Percentiles rank a stretch among this genome's conserved stretches.
Conservation (phyloP, 805 yeast species). For the Maudiozyma barnettii region DNA sequence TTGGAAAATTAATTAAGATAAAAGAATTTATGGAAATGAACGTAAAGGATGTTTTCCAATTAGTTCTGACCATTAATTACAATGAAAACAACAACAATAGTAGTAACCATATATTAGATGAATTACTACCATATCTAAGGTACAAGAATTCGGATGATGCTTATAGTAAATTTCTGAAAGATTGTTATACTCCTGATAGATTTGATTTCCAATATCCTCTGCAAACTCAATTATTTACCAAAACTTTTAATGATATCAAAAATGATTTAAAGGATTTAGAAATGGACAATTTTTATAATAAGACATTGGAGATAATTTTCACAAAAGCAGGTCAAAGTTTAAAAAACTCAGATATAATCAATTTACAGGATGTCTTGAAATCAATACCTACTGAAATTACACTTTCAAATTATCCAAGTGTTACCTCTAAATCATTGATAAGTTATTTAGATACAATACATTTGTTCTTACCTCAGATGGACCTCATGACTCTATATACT, state of each 20-base stretch:
- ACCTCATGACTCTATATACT: slow-evolving; percentile 14
- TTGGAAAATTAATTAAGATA: slow-evolving; percentile 8
- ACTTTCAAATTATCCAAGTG: neutral
- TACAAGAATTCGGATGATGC: slow-evolving; percentile 3
- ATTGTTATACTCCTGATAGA: slow-evolving; percentile 8
- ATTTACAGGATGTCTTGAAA: slow-evolving; percentile 8
- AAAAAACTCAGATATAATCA: slow-evolving; percentile 1
- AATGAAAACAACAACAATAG: neutral
- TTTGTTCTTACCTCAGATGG: slow-evolving; percentile 6
- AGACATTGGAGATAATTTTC: slow-evolving; percentile 14
- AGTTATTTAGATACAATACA: slow-evolving; percentile 13
- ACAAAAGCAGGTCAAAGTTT: slow-evolving; percentile 12
- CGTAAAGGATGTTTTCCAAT: slow-evolving; percentile 5
- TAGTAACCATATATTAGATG: neutral
- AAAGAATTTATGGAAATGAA: slow-evolving; percentile 12
- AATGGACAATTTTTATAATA: neutral
- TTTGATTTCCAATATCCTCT: slow-evolving; percentile 12
- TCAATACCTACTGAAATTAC: slow-evolving; percentile 6
- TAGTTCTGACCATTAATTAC: neutral
- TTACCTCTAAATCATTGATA: slow-evolving; percentile 8
- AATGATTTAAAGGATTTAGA: neutral
- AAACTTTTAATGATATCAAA: slow-evolving; percentile 3
- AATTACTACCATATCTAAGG: slow-evolving; percentile 17
- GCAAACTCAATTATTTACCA: slow-evolving; percentile 14
- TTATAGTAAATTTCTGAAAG: slow-evolving; percentile 10